These are phyloP conservation scores for Allium fistulosum DNA, from an alignment of 106 monocot species.

Conservation along the genomic window DNA sequence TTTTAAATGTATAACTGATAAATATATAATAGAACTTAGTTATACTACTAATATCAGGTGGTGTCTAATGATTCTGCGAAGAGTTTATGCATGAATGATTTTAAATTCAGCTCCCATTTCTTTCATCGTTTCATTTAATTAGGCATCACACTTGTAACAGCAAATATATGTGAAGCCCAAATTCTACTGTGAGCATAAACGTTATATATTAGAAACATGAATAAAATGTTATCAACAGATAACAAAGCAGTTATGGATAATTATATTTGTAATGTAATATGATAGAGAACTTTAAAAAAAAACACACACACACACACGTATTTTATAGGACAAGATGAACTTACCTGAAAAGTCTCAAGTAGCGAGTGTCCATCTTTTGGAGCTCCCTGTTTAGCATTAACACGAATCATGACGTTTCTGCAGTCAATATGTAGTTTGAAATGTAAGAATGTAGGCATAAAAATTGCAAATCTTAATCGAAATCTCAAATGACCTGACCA, in stretches of 20 bases:
- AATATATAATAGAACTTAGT: too few relatives aligned
- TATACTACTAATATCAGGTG: too few relatives aligned
- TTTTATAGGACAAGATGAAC: not conserved
- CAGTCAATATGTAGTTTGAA: constrained; percentile 4
- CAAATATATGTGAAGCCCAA: too few relatives aligned
- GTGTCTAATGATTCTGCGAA: too few relatives aligned
- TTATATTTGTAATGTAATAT: not conserved
- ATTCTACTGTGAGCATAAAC: too few relatives aligned
- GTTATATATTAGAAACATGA: not conserved
- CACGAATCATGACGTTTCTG: constrained; percentile 93
- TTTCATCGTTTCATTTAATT: too few relatives aligned
- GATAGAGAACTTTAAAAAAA: not conserved
- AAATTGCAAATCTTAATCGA: too few relatives aligned
- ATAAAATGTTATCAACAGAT: not conserved
- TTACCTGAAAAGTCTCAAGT: constrained; percentile 76
- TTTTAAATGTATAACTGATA: too few relatives aligned
- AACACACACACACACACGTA: not conserved
- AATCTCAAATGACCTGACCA: too few relatives aligned
- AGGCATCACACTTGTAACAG: too few relatives aligned
- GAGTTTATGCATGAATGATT: too few relatives aligned
- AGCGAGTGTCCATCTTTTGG: constrained; percentile 91
- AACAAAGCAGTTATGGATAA: not conserved
- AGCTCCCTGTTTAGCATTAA: constrained; percentile 89
- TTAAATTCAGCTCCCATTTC: too few relatives aligned
- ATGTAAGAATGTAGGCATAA: not conserved